These are phyloP conservation scores for Groenewaldozyma auringiensis DNA, from an alignment of 1,139 yeast species.

Conservation along the genomic window DNA sequence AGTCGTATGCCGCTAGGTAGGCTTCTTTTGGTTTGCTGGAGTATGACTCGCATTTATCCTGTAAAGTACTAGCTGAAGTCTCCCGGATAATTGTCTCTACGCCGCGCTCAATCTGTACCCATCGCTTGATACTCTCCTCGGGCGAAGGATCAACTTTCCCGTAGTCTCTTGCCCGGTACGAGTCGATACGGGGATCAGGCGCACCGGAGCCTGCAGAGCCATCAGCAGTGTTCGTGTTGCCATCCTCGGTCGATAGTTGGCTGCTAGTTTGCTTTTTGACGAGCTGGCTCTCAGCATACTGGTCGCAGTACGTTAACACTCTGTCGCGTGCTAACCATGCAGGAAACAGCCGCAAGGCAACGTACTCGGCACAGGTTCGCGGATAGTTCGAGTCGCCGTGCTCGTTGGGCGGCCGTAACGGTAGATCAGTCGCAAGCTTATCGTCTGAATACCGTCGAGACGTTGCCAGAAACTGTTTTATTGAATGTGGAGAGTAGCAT, in stretches of 20 bases:
- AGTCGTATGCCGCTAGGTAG: conserved; percentile 16
- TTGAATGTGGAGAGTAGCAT: conserved; percentile 21
- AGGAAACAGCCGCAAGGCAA: conserved; percentile 24
- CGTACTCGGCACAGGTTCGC: conserved; percentile 22
- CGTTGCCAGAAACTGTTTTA: conserved; percentile 21
- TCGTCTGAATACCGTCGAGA: conserved; percentile 26
- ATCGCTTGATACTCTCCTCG: conserved; percentile 19
- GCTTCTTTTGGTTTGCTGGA: conserved; percentile 15
- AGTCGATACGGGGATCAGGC: conserved; percentile 30
- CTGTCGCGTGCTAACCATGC: conserved; percentile 30
- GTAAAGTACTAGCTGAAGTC: conserved; percentile 19
- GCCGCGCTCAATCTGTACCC: conserved; percentile 26
- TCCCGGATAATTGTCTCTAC: conserved; percentile 31
- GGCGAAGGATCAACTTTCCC: conserved; percentile 14
- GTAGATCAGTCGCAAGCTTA: conserved; percentile 19
- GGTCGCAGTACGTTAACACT: conserved; percentile 25
- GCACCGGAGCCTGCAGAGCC: not conserved
- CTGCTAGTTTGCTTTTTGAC: not conserved
- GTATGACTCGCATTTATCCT: conserved; percentile 24
- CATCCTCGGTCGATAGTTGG: not conserved
- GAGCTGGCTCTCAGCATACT: conserved; percentile 19
- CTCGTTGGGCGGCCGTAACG: not conserved
- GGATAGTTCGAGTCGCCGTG: not conserved
- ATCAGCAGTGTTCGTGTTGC: not conserved
- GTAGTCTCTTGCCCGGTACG: conserved; percentile 29